Evolutionary conservation across 1,284 basidiomycete species (phyloP).

Genomic region (Cryptococcus floricola): DNA sequence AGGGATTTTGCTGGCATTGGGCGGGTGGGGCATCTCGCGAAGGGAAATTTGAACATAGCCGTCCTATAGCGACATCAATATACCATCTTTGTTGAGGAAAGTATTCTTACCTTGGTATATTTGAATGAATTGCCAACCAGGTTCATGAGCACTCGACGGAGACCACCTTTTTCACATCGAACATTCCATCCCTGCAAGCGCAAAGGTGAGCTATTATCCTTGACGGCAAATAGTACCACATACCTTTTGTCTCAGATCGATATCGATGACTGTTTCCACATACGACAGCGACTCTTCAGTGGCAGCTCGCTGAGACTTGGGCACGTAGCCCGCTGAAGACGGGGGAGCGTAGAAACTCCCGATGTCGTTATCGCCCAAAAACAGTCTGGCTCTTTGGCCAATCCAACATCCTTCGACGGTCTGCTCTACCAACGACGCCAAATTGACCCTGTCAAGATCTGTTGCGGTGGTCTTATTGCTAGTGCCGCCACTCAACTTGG

Average conservation of each 20-base stretch:
- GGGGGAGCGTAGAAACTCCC: constrained; percentile 85
- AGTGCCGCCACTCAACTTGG: constrained; percentile 85
- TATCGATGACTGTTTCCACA: constrained; percentile 77
- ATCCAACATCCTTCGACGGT: constrained; percentile 95
- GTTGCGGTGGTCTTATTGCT: constrained; percentile 63
- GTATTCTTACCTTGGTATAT: constrained; percentile 67
- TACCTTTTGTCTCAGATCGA: constrained; percentile 67
- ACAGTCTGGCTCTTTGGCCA: constrained; percentile 76
- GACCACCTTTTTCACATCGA: constrained; percentile 86
- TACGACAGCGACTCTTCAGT: constrained; percentile 40
- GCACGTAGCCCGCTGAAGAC: constrained; percentile 20
- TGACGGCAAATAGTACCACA: constrained; percentile 22
- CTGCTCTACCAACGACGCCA: constrained; percentile 88
- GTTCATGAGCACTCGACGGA: constrained; percentile 91
- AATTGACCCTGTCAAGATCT: constrained; percentile 66
- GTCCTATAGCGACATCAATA: constrained; percentile 51
- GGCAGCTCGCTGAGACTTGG: constrained; percentile 54
- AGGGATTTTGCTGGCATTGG: constrained; percentile 61
- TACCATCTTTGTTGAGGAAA: background rate
- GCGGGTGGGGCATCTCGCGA: constrained; percentile 62
- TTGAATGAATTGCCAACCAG: constrained; percentile 92
- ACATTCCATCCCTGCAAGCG: constrained; percentile 73
- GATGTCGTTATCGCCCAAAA: constrained; percentile 66
- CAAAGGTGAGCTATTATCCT: constrained; percentile 3
- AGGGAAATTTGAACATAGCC: constrained; percentile 85